phyloP scores from a whole-genome alignment of 768 basidiomycete genomes.

The Trametes punicea region DNA sequence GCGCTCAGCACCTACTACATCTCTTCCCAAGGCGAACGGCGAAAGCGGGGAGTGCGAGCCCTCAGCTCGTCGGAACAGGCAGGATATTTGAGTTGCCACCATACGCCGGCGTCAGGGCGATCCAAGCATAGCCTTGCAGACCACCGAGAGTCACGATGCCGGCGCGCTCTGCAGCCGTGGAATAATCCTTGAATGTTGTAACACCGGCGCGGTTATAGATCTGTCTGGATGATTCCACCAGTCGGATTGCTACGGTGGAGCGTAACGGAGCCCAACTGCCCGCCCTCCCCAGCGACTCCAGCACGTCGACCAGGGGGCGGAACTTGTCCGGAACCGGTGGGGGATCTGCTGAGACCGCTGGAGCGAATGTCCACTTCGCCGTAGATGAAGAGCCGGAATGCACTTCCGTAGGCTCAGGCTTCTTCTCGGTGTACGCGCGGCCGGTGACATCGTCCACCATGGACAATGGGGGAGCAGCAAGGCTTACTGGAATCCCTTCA shows the following conservation, averaged over 20 bases:
- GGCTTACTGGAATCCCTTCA: too few species aligned
- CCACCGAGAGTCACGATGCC: slow-evolving; percentile 13
- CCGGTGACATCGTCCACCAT: background rate
- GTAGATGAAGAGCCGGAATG: background rate
- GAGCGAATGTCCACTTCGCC: background rate
- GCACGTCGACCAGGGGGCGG: background rate
- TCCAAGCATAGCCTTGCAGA: background rate
- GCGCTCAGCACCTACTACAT: background rate
- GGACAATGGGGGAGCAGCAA: background rate
- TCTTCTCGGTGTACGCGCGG: background rate
- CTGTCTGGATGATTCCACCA: background rate
- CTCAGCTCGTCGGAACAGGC: background rate
- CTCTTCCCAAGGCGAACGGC: too few species aligned
- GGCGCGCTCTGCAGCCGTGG: slow-evolving; percentile 18
- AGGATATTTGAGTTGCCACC: background rate
- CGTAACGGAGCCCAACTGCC: background rate
- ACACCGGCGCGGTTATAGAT: slow-evolving; percentile 14
- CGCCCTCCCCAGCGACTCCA: background rate
- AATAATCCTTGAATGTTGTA: slow-evolving; percentile 22
- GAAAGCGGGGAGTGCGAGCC: too few species aligned
- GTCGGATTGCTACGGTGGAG: background rate
- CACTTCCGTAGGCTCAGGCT: background rate
- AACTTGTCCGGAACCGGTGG: background rate
- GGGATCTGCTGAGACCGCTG: too few species aligned
- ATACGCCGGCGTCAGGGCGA: slow-evolving; percentile 3